These are phyloP conservation scores for Baorangia bicolor DNA, from an alignment of 768 basidiomycete genomes.

Conservation along the genomic window DNA sequence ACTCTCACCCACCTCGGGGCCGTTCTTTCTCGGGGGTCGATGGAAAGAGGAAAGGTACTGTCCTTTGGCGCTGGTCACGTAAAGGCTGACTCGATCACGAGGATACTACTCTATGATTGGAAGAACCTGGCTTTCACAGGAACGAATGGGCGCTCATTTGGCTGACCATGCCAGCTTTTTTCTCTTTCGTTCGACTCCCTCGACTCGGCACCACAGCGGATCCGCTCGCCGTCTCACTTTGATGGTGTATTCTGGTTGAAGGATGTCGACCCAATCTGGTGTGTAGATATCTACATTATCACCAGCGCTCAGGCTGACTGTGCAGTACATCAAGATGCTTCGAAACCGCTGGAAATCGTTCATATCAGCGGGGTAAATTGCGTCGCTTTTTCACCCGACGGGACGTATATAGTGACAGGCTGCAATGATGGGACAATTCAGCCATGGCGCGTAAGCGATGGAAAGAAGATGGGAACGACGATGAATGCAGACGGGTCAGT, in stretches of 20 bases:
- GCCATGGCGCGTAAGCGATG: constrained; percentile 9
- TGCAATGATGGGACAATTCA: constrained; percentile 13
- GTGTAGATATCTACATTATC: background rate
- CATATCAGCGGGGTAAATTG: constrained; percentile 6
- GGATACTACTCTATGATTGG: too few species aligned
- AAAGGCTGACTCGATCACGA: too few species aligned
- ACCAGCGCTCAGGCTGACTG: background rate
- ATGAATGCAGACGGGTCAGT: constrained; percentile 8
- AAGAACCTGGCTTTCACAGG: background rate
- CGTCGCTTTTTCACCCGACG: constrained; percentile 16
- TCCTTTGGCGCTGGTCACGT: background rate
- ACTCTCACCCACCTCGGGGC: background rate
- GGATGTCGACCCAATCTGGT: constrained; percentile 5
- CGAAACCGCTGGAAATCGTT: constrained; percentile 7
- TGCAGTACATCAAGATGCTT: background rate
- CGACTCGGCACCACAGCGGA: background rate
- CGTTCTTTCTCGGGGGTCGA: background rate
- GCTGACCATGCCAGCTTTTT: background rate
- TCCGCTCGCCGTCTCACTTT: background rate
- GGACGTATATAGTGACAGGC: constrained; percentile 9
- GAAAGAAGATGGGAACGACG: constrained; percentile 6
- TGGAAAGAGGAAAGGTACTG: background rate
- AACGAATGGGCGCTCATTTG: background rate
- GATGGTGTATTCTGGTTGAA: background rate
- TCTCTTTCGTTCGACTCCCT: background rate